phyloP scores from a whole-genome alignment of 2,329 filamentous ascomycete genomes.

The Aspergillus novoparasiticus region DNA sequence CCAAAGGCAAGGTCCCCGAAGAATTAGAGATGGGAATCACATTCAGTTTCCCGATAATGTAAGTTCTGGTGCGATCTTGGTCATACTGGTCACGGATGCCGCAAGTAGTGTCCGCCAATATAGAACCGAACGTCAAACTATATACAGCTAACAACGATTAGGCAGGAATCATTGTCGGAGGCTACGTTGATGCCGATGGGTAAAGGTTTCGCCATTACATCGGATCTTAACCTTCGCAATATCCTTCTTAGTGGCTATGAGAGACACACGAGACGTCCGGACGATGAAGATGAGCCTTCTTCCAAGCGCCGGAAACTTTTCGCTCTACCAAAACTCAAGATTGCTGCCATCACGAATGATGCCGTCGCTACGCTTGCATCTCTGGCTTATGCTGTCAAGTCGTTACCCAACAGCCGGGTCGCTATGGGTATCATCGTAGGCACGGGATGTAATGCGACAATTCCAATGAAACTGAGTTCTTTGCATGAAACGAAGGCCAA shows the following conservation, averaged over 20 bases:
- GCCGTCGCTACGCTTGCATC: conserved; percentile 78
- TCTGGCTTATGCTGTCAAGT: conserved; percentile 71
- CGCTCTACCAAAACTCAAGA: conserved; percentile 65
- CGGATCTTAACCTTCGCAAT: conserved; percentile 56
- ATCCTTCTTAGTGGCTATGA: conserved; percentile 58
- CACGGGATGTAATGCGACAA: conserved; percentile 79
- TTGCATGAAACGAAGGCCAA: conserved; percentile 66
- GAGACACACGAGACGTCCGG: conserved; percentile 49
- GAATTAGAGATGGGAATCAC: conserved; percentile 53
- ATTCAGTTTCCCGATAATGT: conserved; percentile 55
- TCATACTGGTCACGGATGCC: not conserved
- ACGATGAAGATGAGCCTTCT: conserved; percentile 44
- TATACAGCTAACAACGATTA: conserved; percentile 26
- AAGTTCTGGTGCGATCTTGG: conserved; percentile 22
- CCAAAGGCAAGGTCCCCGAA: conserved; percentile 42
- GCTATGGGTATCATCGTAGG: conserved; percentile 81
- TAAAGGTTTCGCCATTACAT: conserved; percentile 60
- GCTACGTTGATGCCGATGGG: conserved; percentile 61
- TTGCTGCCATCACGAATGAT: conserved; percentile 79
- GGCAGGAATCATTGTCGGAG: conserved; percentile 56
- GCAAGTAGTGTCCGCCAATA: not conserved
- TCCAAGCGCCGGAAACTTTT: conserved; percentile 49
- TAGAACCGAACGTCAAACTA: not conserved
- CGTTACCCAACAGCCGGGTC: conserved; percentile 63
- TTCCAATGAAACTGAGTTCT: conserved; percentile 66